Conservation (phyloP, 2,329 filamentous ascomycete genomes). For the Pezicula radicicola region DNA sequence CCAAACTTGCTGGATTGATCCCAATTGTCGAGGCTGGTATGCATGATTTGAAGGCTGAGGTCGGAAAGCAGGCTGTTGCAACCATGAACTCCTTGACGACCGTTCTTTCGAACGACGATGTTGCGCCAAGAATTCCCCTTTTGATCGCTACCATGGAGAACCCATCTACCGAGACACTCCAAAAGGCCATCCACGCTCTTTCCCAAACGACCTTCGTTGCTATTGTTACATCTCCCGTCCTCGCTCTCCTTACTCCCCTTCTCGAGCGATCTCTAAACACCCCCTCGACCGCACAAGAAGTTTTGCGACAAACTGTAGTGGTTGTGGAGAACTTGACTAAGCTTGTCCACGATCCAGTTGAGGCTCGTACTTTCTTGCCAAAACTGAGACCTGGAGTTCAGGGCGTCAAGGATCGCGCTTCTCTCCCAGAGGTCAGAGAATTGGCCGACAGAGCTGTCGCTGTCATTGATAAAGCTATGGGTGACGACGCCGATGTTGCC, state of each 20-base stretch:
- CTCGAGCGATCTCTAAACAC: slow-evolving; percentile 93
- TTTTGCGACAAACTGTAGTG: slow-evolving; percentile 90
- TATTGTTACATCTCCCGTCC: slow-evolving; percentile 89
- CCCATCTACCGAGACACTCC: slow-evolving; percentile 80
- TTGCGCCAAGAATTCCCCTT: slow-evolving; percentile 85
- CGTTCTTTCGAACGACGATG: slow-evolving; percentile 94
- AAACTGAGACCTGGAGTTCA: slow-evolving; percentile 94
- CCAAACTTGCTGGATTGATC: slow-evolving; percentile 80
- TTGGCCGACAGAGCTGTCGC: slow-evolving; percentile 77
- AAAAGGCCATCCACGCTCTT: slow-evolving; percentile 94
- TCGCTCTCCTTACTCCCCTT: slow-evolving; percentile 90
- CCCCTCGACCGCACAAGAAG: slow-evolving; percentile 87
- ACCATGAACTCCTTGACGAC: slow-evolving; percentile 90
- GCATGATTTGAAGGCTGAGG: slow-evolving; percentile 92
- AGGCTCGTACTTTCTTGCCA: slow-evolving; percentile 91
- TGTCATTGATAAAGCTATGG: slow-evolving; percentile 94
- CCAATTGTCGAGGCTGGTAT: slow-evolving; percentile 89
- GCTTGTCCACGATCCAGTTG: slow-evolving; percentile 91
- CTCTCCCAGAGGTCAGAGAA: slow-evolving; percentile 91
- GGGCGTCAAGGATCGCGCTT: slow-evolving; percentile 80
- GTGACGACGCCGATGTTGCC: slow-evolving; percentile 57
- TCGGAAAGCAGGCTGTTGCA: slow-evolving; percentile 83
- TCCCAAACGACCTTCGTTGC: slow-evolving; percentile 99
- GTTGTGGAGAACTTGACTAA: slow-evolving; percentile 98
- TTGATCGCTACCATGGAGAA: slow-evolving; percentile 95